Evolutionary conservation across 208 protist species (phyloP), one percentile per base, ranked within the genome.

Genomic region (Tritrichomonas foetus): DNA sequence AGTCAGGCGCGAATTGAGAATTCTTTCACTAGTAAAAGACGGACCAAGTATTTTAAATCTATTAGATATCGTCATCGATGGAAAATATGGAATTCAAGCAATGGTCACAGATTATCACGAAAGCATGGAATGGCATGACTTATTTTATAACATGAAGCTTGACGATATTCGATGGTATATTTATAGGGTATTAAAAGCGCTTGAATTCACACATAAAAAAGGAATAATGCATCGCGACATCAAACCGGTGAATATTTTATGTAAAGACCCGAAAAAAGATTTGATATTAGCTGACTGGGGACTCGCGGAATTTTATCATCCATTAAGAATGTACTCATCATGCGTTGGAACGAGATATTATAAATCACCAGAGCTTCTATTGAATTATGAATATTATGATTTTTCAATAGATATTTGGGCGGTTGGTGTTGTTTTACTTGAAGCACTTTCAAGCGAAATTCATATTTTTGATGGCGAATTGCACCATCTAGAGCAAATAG

Each of bases 161-260:
- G 13, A 11, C 33, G 41, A 44, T n/a, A 53, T 53, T 33, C 9
- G 74, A 49, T 47, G 0, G 9, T 84, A 84, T 30, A 53, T 53
- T n/a, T 84, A 84, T 53, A 9, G 36, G 0, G 0, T 84, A 13
- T 5, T 84, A 3, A 36, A 84, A 84, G 74, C 36, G 22, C n/a
- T 84, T 33, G 36, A 33, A 22, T 8, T 8, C 5, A 84, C 41
- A 53, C 74, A 84, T 84, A 84, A 44, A 9, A 25, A 53, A 66
- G 82, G 82, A 25, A 69, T 93, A 66, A 93, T 93, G 82, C 82
- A 93, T 69, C 8, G 82, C 16, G 82, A 93, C 41, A 53, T 93
- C 8, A 93, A 93, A n/a, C 82, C 82, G 25, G 36, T 5, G 5
- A 93, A 93, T 57, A 66, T 93, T 64, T 93, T 93, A 47, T 69